Evolutionary conservation across 768 basidiomycete species (phyloP).

Genomic region (Gelatoporia subvermispora): DNA sequence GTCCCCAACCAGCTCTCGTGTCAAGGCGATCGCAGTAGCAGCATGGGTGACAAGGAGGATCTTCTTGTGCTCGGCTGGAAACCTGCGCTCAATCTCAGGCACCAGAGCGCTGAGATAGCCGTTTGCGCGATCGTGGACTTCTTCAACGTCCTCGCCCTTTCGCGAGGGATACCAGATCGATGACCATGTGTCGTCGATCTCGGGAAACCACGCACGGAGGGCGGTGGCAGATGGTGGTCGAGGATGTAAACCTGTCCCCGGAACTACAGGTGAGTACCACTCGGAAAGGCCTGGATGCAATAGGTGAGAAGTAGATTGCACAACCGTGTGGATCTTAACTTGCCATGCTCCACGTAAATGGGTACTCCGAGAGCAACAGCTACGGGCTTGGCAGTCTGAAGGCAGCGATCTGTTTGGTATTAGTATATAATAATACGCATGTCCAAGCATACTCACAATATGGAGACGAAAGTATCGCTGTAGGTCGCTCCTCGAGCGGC

Average conservation of each 20-base stretch:
- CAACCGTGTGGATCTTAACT: conserved; percentile 6
- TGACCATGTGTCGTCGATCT: conserved; percentile 59
- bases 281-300: conserved; percentile 53
- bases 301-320: not conserved
- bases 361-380: conserved; percentile 60
- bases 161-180: conserved; percentile 68
- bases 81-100: conserved; percentile 42
- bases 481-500: conserved; percentile 63
- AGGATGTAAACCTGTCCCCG: conserved; percentile 70
- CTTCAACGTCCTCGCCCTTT: conserved; percentile 62
- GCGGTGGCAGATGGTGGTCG: conserved; percentile 55
- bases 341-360: conserved; percentile 77
- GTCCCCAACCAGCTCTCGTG: conserved; percentile 52
- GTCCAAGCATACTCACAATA: conserved; percentile 50
- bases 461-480: conserved; percentile 79
- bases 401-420: conserved; percentile 63
- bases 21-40: conserved; percentile 66
- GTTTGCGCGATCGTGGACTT: conserved; percentile 55
- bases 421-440: not conserved
- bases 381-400: conserved; percentile 71
- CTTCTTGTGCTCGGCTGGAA: conserved; percentile 39
- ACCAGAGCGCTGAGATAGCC: conserved; percentile 49
- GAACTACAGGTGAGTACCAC: conserved; percentile 72
- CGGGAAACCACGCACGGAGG: conserved; percentile 51
- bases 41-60: conserved; percentile 71